phyloP scores from a whole-genome alignment of 106 monocot genomes.

The Apostasia shenzhenica region DNA sequence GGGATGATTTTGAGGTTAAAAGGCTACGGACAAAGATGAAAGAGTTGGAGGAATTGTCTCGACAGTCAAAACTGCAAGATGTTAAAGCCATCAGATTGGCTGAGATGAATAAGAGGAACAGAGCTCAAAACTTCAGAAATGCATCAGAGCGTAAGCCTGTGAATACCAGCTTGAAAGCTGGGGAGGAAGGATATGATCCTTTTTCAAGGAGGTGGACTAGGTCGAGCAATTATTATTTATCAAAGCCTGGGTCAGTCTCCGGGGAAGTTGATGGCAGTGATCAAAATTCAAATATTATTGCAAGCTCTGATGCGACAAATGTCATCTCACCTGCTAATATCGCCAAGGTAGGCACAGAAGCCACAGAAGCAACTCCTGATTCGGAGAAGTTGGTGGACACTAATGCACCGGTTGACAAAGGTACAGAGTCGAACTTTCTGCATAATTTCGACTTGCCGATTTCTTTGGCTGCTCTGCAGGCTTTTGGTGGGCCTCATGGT shows the following conservation, averaged over 20 bases:
- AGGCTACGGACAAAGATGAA: constrained; percentile 42
- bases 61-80: constrained; percentile 36
- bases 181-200: constrained; percentile 86
- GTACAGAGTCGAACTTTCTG: constrained; percentile 47
- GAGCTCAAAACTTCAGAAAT: constrained; percentile 80
- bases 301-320: background rate
- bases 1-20: constrained; percentile 53
- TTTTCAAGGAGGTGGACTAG: constrained; percentile 96
- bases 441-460: constrained; percentile 73
- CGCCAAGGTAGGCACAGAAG: constrained; percentile 22
- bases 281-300: constrained; percentile 13
- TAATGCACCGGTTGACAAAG: constrained; percentile 62
- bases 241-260: constrained; percentile 20
- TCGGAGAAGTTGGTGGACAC: constrained; percentile 82
- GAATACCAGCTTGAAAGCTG: constrained; percentile 63
- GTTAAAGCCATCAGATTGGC: constrained; percentile 63
- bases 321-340: constrained; percentile 4
- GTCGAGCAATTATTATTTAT: constrained; percentile 74
- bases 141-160: constrained; percentile 73
- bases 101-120: constrained; percentile 83
- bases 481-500: constrained; percentile 51
- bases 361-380: constrained; percentile 54
- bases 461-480: constrained; percentile 49
- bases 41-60: constrained; percentile 37
- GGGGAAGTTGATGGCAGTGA: constrained; percentile 2